These are phyloP conservation scores for Stentor roeselii DNA, from an alignment of 73 alveolate species.

Conservation along the genomic window DNA sequence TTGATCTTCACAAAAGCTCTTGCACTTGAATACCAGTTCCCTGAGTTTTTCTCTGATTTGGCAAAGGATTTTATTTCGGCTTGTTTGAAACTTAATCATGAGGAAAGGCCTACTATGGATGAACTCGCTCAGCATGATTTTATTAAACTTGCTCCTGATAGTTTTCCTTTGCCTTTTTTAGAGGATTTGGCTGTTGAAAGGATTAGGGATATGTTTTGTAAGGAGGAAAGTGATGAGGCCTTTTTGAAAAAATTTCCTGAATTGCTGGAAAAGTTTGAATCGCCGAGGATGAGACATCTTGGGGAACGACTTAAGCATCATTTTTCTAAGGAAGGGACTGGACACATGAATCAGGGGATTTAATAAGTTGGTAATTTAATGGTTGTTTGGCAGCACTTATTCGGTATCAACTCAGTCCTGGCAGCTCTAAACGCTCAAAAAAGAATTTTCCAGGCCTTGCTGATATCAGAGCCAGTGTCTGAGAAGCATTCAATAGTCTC, in stretches of 20 bases:
- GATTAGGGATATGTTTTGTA: not conserved
- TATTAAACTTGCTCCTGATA: not conserved
- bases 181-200: not conserved
- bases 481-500: slow-evolving; percentile 43
- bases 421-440: slow-evolving; percentile 57
- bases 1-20: slow-evolving; percentile 38
- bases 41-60: not conserved
- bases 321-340: not conserved
- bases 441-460: slow-evolving; percentile 50
- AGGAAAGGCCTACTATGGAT: slow-evolving; percentile 22
- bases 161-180: not conserved
- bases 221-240: not conserved
- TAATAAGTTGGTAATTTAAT: not conserved
- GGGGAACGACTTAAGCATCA: not conserved
- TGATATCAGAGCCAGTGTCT: slow-evolving; percentile 40
- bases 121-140: not conserved
- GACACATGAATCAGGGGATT: not conserved
- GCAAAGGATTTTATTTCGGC: slow-evolving; percentile 6
- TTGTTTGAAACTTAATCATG: not conserved
- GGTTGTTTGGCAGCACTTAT: slow-evolving; percentile 36
- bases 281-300: not conserved
- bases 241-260: not conserved
- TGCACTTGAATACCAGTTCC: slow-evolving; percentile 33
- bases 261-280: not conserved
- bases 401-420: slow-evolving; percentile 74